Evolutionary conservation across 768 basidiomycete genomes (phyloP).

Genomic region (Boletus rex-veris): DNA sequence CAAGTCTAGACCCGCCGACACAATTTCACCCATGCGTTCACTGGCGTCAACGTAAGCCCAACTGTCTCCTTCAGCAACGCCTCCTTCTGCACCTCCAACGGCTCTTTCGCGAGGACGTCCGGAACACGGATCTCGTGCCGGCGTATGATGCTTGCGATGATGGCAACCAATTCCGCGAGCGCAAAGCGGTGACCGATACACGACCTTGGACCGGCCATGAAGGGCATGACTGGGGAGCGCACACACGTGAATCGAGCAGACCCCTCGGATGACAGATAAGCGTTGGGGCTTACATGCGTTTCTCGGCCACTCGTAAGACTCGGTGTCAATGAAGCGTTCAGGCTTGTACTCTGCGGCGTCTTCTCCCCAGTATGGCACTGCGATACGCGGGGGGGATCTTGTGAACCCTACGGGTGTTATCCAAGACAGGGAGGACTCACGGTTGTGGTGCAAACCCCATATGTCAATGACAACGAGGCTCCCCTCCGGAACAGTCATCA

Average conservation of each 20-base stretch:
- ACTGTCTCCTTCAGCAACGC: conserved; percentile 36
- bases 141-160: conserved; percentile 43
- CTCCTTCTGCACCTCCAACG: conserved; percentile 34
- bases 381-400: no score
- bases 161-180: conserved; percentile 38
- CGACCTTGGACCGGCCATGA: conserved; percentile 43
- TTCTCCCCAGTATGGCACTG: conserved; percentile 49
- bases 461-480: conserved; percentile 41
- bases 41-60: conserved; percentile 36
- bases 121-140: conserved; percentile 42
- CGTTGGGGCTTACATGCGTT: conserved; percentile 40
- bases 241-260: no score
- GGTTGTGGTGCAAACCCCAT: conserved; percentile 42
- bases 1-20: neutral
- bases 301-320: conserved; percentile 48
- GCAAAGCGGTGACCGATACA: conserved; percentile 53
- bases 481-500: conserved; percentile 38
- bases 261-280: no score
- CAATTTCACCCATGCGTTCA: conserved; percentile 19
- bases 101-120: conserved; percentile 27
- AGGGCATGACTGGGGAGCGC: conserved; percentile 37
- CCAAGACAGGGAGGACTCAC: conserved; percentile 28
- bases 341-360: conserved; percentile 45
- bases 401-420: neutral
- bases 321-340: conserved; percentile 49